Evolutionary conservation across 2,329 filamentous ascomycete species (phyloP), one percentile per base, ranked within the genome.

Genomic region (Trichoderma lentiforme): DNA sequence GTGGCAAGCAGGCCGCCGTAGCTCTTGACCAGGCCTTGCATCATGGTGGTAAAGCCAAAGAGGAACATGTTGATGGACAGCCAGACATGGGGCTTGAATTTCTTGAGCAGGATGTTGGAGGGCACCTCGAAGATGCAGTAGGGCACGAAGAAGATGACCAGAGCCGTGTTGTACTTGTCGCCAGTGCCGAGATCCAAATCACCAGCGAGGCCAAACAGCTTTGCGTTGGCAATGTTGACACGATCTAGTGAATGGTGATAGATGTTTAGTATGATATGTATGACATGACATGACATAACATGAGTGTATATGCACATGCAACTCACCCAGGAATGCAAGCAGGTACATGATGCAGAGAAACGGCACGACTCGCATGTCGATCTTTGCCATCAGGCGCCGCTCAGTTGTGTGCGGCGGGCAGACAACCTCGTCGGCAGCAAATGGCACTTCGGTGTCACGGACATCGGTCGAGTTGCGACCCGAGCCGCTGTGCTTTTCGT

Each of bases 141-240:
- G 1, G 93, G 92, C 1, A 95, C 87, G 81, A 95, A 95, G 83
- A 95, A 95, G 77, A 95, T 93, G 71, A 91, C 92, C 73, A 95
- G 84, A 1, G 91, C 91, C 15, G 90, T 92, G 80, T 94, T 95
- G 82, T 92, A 95, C 77, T 92, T 83, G 6, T 83, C 83, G 28
- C 86, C 80, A 32, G 58, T 66, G 9, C 70, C 71, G 57, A 95
- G 86, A 4, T 84, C 73, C 6, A 95, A 84, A 74, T 95, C 92
- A 12, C 85, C 77, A 30, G 84, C 84, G 15, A 95, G 83, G 53
- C 87, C 85, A 73, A 93, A 93, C 60, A 92, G 85, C 57, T 87
- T 88, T 32, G 92, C 93, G 81, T 95, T 95, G 80, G 90, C 91
- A 76, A 95, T 93, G 79, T 95, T 95, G 78, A 94, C 92, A 62